phyloP scores from a whole-genome alignment of 257 asterid species.

The Solanum medicagineum region DNA sequence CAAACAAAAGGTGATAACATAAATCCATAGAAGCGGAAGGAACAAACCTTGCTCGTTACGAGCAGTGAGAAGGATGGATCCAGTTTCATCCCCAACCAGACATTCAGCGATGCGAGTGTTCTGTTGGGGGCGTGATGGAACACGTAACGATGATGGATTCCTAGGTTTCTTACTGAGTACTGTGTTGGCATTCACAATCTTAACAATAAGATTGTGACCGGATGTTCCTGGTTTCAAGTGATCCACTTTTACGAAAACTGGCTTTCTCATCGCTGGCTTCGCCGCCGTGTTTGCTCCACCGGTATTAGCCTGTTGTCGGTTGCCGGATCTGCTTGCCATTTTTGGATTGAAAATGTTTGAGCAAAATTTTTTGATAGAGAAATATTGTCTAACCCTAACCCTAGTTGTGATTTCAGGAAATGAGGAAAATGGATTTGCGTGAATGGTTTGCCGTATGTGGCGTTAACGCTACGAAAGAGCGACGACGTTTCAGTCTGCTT shows the following conservation, averaged over 20 bases:
- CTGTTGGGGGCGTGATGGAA: slow-evolving; percentile 33
- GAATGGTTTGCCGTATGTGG: not conserved
- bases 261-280: slow-evolving; percentile 57
- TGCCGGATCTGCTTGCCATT: slow-evolving; percentile 48
- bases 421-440: not conserved
- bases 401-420: slow-evolving; percentile 12
- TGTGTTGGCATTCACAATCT: slow-evolving; percentile 52
- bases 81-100: slow-evolving; percentile 77
- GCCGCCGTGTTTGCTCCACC: not conserved
- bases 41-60: slow-evolving; percentile 60
- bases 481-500: not conserved
- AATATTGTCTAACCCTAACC: slow-evolving; percentile 36
- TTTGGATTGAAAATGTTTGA: not conserved
- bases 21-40: not conserved
- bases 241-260: slow-evolving; percentile 60
- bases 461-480: not conserved
- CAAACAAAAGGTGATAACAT: not conserved
- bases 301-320: slow-evolving; percentile 18
- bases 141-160: slow-evolving; percentile 36
- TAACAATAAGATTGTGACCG: slow-evolving; percentile 56
- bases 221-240: slow-evolving; percentile 56
- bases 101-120: slow-evolving; percentile 63
- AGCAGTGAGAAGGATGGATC: slow-evolving; percentile 70
- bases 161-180: slow-evolving; percentile 67
- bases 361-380: not conserved